Conservation (phyloP, 2,329 filamentous ascomycete genomes). For the Gaeumannomyces sp. region DNA sequence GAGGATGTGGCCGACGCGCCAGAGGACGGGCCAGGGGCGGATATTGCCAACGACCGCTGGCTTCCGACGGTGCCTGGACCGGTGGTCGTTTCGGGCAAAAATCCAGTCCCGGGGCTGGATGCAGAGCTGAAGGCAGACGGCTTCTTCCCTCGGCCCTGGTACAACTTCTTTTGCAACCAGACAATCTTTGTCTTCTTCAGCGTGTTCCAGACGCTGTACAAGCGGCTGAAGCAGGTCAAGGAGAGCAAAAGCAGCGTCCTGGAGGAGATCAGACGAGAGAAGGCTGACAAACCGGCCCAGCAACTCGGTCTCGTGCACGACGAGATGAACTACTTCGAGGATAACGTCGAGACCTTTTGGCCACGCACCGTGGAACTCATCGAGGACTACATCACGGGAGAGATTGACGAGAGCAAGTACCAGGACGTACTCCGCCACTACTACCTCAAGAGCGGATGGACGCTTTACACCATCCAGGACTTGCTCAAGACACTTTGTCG, state of each 20-base stretch:
- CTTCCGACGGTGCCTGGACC: conserved; percentile 55
- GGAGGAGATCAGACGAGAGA: conserved; percentile 67
- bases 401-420: conserved; percentile 74
- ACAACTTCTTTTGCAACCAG: conserved; percentile 87
- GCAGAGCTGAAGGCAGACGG: conserved; percentile 69
- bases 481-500: conserved; percentile 76
- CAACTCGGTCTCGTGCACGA: conserved; percentile 81
- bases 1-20: conserved; percentile 63
- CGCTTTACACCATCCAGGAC: conserved; percentile 87
- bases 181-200: conserved; percentile 93
- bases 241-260: conserved; percentile 66
- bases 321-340: conserved; percentile 67
- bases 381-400: conserved; percentile 76
- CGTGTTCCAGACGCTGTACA: conserved; percentile 86
- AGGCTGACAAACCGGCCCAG: conserved; percentile 71
- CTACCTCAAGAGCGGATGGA: conserved; percentile 87
- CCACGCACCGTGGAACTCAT: conserved; percentile 77
- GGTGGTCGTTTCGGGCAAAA: conserved; percentile 47
- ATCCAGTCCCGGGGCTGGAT: conserved; percentile 49
- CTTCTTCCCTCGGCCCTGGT: conserved; percentile 71
- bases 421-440: conserved; percentile 89
- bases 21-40: conserved; percentile 45
- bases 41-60: conserved; percentile 61
- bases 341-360: conserved; percentile 68
- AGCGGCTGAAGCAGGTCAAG: conserved; percentile 78